phyloP scores from a whole-genome alignment of 2,329 filamentous ascomycete genomes.

The Penicillium hesseltinei region DNA sequence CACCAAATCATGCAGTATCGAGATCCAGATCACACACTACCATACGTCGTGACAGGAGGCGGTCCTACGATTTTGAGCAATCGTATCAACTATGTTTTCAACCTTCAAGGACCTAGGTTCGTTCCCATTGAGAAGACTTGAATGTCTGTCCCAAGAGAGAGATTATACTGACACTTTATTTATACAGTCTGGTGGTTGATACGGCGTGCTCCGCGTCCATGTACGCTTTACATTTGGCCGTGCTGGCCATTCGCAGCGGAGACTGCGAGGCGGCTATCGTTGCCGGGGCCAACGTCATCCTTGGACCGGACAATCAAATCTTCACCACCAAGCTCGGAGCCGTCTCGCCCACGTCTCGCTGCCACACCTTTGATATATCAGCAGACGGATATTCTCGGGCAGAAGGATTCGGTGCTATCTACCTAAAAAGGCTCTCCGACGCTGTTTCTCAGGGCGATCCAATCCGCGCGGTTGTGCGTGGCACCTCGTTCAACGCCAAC shows the following conservation, averaged over 20 bases:
- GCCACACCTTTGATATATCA: conserved; percentile 11
- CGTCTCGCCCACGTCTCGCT: conserved; percentile 6
- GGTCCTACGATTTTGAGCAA: conserved; percentile 19
- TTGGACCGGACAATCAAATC: neutral
- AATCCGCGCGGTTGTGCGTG: conserved; percentile 17
- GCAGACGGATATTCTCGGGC: conserved; percentile 22
- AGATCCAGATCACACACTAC: conserved; percentile 19
- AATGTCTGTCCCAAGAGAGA: no score
- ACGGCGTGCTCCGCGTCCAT: conserved; percentile 44
- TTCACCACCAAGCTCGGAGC: neutral
- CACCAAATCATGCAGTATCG: conserved; percentile 9
- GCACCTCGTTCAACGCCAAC: conserved; percentile 11
- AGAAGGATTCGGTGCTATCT: conserved; percentile 17
- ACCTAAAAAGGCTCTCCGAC: conserved; percentile 18
- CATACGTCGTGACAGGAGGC: conserved; percentile 19
- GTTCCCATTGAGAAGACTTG: no score
- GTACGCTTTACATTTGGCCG: conserved; percentile 37
- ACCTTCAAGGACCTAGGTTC: conserved; percentile 25
- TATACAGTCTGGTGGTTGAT: conserved; percentile 27
- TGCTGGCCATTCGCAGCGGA: conserved; percentile 21
- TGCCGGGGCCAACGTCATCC: conserved; percentile 20
- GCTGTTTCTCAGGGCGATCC: conserved; percentile 18
- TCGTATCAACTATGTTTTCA: conserved; percentile 22
- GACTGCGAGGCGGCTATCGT: conserved; percentile 17
- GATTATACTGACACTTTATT: no score